Conservation (phyloP, 2,329 filamentous ascomycete species). For the Lachnellula subtilissima region DNA sequence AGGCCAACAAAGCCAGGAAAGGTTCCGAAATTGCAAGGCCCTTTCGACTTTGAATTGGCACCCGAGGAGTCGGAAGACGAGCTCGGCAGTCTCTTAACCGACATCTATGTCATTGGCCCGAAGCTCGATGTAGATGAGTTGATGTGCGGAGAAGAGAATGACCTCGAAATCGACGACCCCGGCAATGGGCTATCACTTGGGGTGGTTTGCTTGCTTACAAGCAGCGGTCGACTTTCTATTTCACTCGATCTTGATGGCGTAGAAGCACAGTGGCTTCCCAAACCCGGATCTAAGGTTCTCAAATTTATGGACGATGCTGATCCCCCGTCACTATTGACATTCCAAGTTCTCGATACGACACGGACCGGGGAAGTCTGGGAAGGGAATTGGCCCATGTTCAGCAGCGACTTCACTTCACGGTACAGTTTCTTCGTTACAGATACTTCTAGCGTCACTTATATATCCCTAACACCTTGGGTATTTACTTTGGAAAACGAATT, state of each 20-base stretch:
- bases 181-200: constrained; percentile 58
- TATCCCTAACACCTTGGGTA: constrained; percentile 59
- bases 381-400: constrained; percentile 60
- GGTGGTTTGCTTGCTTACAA: constrained; percentile 55
- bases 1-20: constrained; percentile 53
- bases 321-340: constrained; percentile 50
- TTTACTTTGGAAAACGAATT: constrained; percentile 60
- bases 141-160: constrained; percentile 61
- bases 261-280: constrained; percentile 62
- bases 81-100: constrained; percentile 51
- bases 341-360: constrained; percentile 59
- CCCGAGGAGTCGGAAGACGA: constrained; percentile 50
- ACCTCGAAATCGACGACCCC: constrained; percentile 51
- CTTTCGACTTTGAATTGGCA: constrained; percentile 50
- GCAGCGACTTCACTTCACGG: constrained; percentile 54
- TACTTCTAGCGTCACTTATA: constrained; percentile 53
- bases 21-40: constrained; percentile 57
- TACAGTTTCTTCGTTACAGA: constrained; percentile 62
- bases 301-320: constrained; percentile 36
- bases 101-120: constrained; percentile 59
- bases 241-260: constrained; percentile 59
- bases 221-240: constrained; percentile 55
- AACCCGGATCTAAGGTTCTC: constrained; percentile 44
- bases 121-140: constrained; percentile 56
- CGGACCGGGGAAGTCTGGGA: constrained; percentile 49